Evolutionary conservation across 805 yeast species (phyloP).

Genomic region (Saccharomycopsis javanensis): DNA sequence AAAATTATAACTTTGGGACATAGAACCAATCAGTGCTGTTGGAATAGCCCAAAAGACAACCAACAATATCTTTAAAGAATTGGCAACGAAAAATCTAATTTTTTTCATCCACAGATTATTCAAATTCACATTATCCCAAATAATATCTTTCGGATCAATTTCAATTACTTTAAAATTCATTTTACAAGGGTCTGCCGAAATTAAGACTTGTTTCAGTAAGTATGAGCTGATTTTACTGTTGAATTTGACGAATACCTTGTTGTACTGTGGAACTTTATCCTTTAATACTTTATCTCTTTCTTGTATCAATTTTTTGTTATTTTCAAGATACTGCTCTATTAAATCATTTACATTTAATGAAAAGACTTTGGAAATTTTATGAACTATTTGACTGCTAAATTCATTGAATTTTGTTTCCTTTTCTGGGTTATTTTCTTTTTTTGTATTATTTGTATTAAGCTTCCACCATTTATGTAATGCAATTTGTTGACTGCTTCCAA

Average conservation of each 20-base stretch:
- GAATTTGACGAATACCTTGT: slow-evolving; percentile 56
- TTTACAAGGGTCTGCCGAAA: slow-evolving; percentile 34
- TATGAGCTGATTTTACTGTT: slow-evolving; percentile 46
- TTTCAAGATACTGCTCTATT: slow-evolving; percentile 5
- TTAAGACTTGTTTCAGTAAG: slow-evolving; percentile 50
- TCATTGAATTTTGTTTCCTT: background rate
- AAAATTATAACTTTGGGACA: slow-evolving; percentile 64
- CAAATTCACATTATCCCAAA: slow-evolving; percentile 55
- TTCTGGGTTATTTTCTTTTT: slow-evolving; percentile 9
- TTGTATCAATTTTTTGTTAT: slow-evolving; percentile 1
- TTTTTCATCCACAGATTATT: slow-evolving; percentile 30
- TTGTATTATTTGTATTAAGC: background rate
- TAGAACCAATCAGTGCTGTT: slow-evolving; percentile 66
- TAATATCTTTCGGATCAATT: slow-evolving; percentile 55
- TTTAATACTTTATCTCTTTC: slow-evolving; percentile 8
- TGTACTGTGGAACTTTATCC: slow-evolving; percentile 19
- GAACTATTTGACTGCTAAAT: background rate
- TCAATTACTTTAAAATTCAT: slow-evolving; percentile 39
- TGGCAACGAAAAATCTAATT: slow-evolving; percentile 36
- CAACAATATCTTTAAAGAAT: slow-evolving; percentile 36
- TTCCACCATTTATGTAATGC: background rate
- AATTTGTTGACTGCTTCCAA: background rate
- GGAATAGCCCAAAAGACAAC: slow-evolving; percentile 68
- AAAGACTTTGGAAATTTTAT: background rate
- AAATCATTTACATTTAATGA: background rate